Percentiles rank a stretch among this genome's conserved stretches.
These are phyloP conservation scores for Xylaria scruposa DNA, from an alignment of 495 filamentous ascomycete species.

Conservation along the genomic window DNA sequence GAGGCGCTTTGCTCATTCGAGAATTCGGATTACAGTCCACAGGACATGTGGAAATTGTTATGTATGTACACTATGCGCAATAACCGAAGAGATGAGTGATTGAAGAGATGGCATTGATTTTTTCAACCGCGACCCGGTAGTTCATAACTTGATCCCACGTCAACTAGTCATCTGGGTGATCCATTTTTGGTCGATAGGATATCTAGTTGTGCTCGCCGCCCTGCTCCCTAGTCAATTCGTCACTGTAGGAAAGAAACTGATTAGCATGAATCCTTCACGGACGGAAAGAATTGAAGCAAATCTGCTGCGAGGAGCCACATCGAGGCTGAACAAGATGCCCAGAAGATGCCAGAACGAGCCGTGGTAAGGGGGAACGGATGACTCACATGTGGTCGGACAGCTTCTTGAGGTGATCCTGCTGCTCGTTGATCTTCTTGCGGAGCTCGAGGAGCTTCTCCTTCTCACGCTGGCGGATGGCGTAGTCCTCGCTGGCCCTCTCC, in stretches of 20 bases:
- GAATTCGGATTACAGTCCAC: slow-evolving; percentile 26
- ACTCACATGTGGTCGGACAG: slow-evolving; percentile 84
- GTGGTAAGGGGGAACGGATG: slow-evolving; percentile 34
- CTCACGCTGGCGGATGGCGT: slow-evolving; percentile 84
- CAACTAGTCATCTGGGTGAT: not conserved
- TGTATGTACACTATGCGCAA: slow-evolving; percentile 41
- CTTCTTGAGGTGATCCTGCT: slow-evolving; percentile 81
- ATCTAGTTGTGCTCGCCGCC: slow-evolving; percentile 77
- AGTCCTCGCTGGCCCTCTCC: slow-evolving; percentile 85
- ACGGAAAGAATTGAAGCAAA: not conserved
- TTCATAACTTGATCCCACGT: not conserved
- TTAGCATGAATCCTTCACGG: slow-evolving; percentile 29
- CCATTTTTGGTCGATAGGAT: not conserved
- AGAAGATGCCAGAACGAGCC: not conserved
- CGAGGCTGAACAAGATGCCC: not conserved
- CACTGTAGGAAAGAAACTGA: slow-evolving; percentile 50
- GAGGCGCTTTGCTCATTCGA: slow-evolving; percentile 35
- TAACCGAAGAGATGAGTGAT: slow-evolving; percentile 4
- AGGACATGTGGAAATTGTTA: slow-evolving; percentile 21
- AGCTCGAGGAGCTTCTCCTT: slow-evolving; percentile 79
- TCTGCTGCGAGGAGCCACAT: not conserved
- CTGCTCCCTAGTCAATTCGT: slow-evolving; percentile 70
- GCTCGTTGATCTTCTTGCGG: slow-evolving; percentile 77
- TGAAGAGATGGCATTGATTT: not conserved
- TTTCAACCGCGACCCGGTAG: not conserved